Percentiles rank a stretch among this genome's conserved stretches.
Conservation (phyloP, 192 early-diverging fungal species). For the Umbelopsis isabellina region DNA sequence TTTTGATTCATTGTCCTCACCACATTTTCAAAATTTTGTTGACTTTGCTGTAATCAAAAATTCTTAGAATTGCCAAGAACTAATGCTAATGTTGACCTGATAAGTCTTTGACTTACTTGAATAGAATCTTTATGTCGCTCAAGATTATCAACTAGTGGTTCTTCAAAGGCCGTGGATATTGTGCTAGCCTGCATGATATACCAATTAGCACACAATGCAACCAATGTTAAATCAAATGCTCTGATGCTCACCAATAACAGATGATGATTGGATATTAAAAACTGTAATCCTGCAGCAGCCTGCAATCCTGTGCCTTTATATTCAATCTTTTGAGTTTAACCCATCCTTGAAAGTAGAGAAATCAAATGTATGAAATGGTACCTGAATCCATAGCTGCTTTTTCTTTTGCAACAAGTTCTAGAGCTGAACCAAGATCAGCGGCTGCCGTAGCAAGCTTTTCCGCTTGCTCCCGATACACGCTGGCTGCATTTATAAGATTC, state of each 20-base stretch:
- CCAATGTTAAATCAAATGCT: no score
- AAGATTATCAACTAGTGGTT: constrained; percentile 48
- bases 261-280: constrained; percentile 57
- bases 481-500: constrained; percentile 42
- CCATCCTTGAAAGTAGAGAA: neutral
- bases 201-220: neutral
- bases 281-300: constrained; percentile 53
- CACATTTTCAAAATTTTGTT: constrained; percentile 48
- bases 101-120: neutral
- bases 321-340: neutral
- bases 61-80: neutral
- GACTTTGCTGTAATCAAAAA: constrained; percentile 28
- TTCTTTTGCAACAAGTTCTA: constrained; percentile 50
- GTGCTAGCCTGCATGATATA: constrained; percentile 38
- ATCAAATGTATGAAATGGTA: neutral
- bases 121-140: constrained; percentile 48
- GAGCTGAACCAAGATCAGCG: constrained; percentile 51
- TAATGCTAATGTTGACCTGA: neutral
- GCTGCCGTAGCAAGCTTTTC: constrained; percentile 47
- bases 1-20: constrained; percentile 49
- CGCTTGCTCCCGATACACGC: constrained; percentile 50
- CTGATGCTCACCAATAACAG: constrained; percentile 48
- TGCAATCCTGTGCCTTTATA: constrained; percentile 46
- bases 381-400: constrained; percentile 45
- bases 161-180: constrained; percentile 51